These are phyloP conservation scores for Nakataea oryzae DNA, from an alignment of 2,329 filamentous ascomycete genomes.

Conservation along the genomic window DNA sequence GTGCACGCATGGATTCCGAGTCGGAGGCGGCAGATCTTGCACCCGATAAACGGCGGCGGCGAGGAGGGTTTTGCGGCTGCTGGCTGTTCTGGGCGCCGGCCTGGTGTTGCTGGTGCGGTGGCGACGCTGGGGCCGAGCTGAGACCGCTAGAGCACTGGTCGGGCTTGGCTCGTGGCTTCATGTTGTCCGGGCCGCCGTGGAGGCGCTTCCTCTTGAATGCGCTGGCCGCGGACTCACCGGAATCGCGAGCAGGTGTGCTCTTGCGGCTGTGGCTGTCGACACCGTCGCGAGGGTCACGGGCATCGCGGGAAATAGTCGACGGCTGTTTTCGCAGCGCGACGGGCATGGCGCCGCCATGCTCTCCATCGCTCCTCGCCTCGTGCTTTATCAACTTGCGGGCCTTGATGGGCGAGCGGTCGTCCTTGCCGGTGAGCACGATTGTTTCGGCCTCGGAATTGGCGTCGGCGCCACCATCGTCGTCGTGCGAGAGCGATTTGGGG, in stretches of 20 bases:
- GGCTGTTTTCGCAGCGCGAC: conserved; percentile 20
- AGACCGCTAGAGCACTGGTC: conserved; percentile 39
- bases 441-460: conserved; percentile 64
- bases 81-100: conserved; percentile 13
- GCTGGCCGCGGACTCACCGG: conserved; percentile 21
- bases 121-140: conserved; percentile 49
- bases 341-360: conserved; percentile 19
- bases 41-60: conserved; percentile 27
- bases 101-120: conserved; percentile 28
- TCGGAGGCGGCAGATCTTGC: conserved; percentile 38
- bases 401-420: conserved; percentile 50
- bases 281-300: conserved; percentile 20
- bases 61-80: conserved; percentile 5
- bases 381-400: conserved; percentile 53
- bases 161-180: conserved; percentile 28
- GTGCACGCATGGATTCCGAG: conserved; percentile 37
- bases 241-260: conserved; percentile 10
- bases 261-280: conserved; percentile 5
- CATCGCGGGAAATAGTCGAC: conserved; percentile 8
- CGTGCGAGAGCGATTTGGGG: conserved; percentile 20
- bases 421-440: conserved; percentile 56
- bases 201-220: conserved; percentile 40
- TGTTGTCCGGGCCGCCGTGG: conserved; percentile 29
- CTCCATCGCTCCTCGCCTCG: conserved; percentile 51
- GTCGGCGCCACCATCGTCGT: conserved; percentile 36